A percentile compares a stretch with the other conserved stretches of the same genome.
These are phyloP conservation scores for Diaporthe citri DNA, from an alignment of 2,329 filamentous ascomycete genomes.

Conservation along the genomic window DNA sequence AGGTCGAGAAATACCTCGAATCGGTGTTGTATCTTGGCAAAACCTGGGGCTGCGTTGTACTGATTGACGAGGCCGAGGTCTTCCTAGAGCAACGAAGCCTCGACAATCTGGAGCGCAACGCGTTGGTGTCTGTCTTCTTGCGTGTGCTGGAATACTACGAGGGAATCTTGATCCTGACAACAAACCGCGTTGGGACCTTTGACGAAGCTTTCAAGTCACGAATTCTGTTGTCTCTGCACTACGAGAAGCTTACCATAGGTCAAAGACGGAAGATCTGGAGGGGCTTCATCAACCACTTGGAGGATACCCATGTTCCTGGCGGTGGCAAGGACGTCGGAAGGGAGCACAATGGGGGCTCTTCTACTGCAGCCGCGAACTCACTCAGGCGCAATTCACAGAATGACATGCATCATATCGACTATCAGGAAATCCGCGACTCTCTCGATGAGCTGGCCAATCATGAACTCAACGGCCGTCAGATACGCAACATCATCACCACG, in stretches of 20 bases:
- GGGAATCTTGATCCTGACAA: conserved; percentile 53
- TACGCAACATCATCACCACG: conserved; percentile 53
- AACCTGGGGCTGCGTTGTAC: conserved; percentile 40
- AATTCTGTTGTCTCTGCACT: conserved; percentile 51
- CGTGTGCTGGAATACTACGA: conserved; percentile 52
- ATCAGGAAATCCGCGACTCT: conserved; percentile 41
- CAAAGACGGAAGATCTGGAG: conserved; percentile 48
- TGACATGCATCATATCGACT: not conserved
- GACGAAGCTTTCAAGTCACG: conserved; percentile 54
- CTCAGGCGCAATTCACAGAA: not conserved
- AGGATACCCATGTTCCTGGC: not conserved
- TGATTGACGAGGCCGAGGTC: conserved; percentile 56
- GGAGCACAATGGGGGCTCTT: not conserved
- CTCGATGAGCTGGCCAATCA: conserved; percentile 49
- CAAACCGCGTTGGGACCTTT: conserved; percentile 52
- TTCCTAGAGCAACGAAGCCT: conserved; percentile 52
- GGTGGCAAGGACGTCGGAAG: not conserved
- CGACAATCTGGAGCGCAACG: conserved; percentile 51
- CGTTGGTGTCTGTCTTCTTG: conserved; percentile 53
- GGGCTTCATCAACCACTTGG: conserved; percentile 39
- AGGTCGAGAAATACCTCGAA: conserved; percentile 49
- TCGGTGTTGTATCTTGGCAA: conserved; percentile 47
- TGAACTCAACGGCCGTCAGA: conserved; percentile 57
- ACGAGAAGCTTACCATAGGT: conserved; percentile 44
- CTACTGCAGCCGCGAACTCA: fast-evolving